Evolutionary conservation across 1,284 basidiomycete genomes (phyloP).

Genomic region (Coriolopsis trogii): DNA sequence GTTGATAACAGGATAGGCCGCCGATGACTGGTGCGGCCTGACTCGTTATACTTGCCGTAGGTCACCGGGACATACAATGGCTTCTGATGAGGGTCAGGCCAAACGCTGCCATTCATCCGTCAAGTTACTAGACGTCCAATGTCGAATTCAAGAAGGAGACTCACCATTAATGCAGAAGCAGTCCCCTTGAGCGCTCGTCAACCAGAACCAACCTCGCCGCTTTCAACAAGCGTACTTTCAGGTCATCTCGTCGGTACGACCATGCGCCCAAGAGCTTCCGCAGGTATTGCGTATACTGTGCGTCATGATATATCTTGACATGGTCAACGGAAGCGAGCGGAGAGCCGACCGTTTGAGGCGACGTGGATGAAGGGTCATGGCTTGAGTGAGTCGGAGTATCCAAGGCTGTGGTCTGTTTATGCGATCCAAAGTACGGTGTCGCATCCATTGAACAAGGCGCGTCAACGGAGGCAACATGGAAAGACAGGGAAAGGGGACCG

Average conservation of each 20-base stretch:
- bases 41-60: no score
- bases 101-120: no score
- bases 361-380: not conserved
- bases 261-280: constrained; percentile 58
- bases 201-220: constrained; percentile 24
- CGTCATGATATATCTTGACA: constrained; percentile 67
- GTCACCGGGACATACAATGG: no score
- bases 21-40: no score
- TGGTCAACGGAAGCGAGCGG: constrained; percentile 48
- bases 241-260: constrained; percentile 33
- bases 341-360: constrained; percentile 27
- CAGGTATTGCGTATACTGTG: constrained; percentile 48
- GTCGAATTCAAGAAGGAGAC: not conserved
- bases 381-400: no score
- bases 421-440: constrained; percentile 10
- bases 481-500: constrained; percentile 57
- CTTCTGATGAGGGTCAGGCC: no score
- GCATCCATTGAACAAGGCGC: constrained; percentile 8
- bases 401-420: constrained; percentile 12
- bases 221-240: constrained; percentile 22
- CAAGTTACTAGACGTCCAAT: no score
- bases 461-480: constrained; percentile 42
- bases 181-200: constrained; percentile 17
- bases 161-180: constrained; percentile 19
- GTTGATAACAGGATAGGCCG: no score